Conservation (phyloP, 2,329 filamentous ascomycete genomes). For the Teratosphaeriaceae sp. region DNA sequence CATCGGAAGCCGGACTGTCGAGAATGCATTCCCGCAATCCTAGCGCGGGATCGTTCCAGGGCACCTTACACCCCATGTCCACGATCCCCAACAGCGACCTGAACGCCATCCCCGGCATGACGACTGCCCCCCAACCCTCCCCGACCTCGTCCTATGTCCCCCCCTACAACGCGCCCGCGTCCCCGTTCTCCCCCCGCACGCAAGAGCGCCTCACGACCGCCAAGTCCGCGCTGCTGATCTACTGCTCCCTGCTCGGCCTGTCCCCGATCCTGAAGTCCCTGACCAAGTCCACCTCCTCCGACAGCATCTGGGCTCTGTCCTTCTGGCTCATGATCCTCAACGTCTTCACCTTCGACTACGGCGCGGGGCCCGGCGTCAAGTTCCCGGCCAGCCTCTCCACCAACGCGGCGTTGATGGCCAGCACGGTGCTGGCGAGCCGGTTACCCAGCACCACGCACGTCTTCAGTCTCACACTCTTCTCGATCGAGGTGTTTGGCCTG, state of each 20-base stretch:
- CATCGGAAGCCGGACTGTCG: background rate
- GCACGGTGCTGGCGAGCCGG: constrained; percentile 84
- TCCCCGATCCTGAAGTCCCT: constrained; percentile 94
- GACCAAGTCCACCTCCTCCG: constrained; percentile 84
- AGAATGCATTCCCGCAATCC: constrained; percentile 43
- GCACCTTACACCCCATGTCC: constrained; percentile 13
- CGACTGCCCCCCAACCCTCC: constrained; percentile 6
- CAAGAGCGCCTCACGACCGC: constrained; percentile 68
- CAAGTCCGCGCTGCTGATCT: constrained; percentile 89
- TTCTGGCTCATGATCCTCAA: constrained; percentile 92
- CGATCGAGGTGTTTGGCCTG: constrained; percentile 92
- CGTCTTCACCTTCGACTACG: constrained; percentile 97
- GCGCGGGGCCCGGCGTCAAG: constrained; percentile 56
- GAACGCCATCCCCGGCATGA: constrained; percentile 19
- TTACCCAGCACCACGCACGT: constrained; percentile 88
- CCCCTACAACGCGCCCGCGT: constrained; percentile 31
- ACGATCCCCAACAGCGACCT: constrained; percentile 25
- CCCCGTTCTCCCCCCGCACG: constrained; percentile 47
- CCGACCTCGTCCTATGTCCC: constrained; percentile 24
- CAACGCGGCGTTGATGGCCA: constrained; percentile 94
- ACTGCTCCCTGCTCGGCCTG: constrained; percentile 82
- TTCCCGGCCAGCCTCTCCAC: constrained; percentile 77
- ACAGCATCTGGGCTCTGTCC: constrained; percentile 96
- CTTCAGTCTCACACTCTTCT: constrained; percentile 91
- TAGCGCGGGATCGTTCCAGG: constrained; percentile 48